Evolutionary conservation across 768 basidiomycete species (phyloP).

Genomic region (Auriscalpium orientale): DNA sequence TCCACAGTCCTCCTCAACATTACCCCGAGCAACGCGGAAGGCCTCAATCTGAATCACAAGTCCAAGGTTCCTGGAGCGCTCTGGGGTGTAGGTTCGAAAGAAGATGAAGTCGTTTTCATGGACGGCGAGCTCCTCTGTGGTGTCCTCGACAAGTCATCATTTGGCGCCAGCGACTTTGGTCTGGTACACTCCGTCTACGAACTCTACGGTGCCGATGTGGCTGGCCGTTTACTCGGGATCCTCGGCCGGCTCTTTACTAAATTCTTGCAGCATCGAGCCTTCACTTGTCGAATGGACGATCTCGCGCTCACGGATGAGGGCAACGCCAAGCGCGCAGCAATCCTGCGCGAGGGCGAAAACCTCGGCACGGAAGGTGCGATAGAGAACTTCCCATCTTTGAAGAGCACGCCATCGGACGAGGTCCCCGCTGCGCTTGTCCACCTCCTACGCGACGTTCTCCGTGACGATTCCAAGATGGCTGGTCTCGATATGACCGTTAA

Average conservation of each 20-base stretch:
- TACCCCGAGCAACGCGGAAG: slow-evolving; percentile 69
- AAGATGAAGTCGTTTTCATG: slow-evolving; percentile 84
- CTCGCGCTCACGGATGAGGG: slow-evolving; percentile 81
- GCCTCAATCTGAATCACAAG: slow-evolving; percentile 78
- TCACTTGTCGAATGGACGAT: slow-evolving; percentile 99
- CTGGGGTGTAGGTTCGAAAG: slow-evolving; percentile 73
- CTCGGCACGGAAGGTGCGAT: slow-evolving; percentile 85
- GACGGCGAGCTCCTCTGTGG: slow-evolving; percentile 92
- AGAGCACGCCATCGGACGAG: slow-evolving; percentile 41
- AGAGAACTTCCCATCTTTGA: slow-evolving; percentile 81
- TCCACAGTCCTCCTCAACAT: slow-evolving; percentile 92
- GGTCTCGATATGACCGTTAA: slow-evolving; percentile 92
- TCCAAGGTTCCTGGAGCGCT: slow-evolving; percentile 84
- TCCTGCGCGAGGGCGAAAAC: slow-evolving; percentile 59
- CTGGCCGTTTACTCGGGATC: slow-evolving; percentile 87
- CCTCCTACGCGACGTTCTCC: slow-evolving; percentile 84
- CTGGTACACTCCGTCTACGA: slow-evolving; percentile 97
- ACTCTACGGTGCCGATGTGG: slow-evolving; percentile 82
- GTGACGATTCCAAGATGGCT: slow-evolving; percentile 96
- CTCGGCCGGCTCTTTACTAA: slow-evolving; percentile 94
- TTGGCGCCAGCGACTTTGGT: slow-evolving; percentile 93
- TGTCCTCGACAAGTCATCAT: slow-evolving; percentile 94
- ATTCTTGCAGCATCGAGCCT: slow-evolving; percentile 92
- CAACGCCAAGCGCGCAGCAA: slow-evolving; percentile 56
- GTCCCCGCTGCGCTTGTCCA: slow-evolving; percentile 47